Percentiles rank a stretch among this genome's conserved stretches.
Evolutionary conservation across 1,284 basidiomycete genomes (phyloP).

Genomic region (Xanthoconium separans): DNA sequence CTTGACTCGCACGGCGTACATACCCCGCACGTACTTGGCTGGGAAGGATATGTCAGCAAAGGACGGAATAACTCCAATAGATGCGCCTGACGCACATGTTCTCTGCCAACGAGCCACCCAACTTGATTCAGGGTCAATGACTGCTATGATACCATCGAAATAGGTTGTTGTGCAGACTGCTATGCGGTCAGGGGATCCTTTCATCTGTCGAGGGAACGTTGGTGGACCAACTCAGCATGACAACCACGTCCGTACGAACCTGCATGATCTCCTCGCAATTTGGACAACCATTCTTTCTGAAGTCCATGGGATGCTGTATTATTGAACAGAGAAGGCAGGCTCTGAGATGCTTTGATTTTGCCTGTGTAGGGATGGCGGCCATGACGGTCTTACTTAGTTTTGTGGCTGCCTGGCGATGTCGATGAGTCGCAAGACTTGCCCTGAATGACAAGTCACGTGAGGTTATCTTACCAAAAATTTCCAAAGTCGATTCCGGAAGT

Average conservation of each 20-base stretch:
- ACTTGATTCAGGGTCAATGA: slow-evolving; percentile 85
- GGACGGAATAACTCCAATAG: slow-evolving; percentile 3
- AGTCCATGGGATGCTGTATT: slow-evolving; percentile 83
- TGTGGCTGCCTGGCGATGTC: too few species aligned
- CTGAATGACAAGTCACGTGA: slow-evolving; percentile 31
- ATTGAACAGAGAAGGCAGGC: slow-evolving; percentile 94
- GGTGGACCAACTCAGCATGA: not conserved
- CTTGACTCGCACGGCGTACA: slow-evolving; percentile 87
- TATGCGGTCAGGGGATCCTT: slow-evolving; percentile 83
- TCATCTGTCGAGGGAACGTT: slow-evolving; percentile 61
- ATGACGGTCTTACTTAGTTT: slow-evolving; percentile 10
- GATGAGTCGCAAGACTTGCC: slow-evolving; percentile 30
- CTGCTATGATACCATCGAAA: slow-evolving; percentile 91
- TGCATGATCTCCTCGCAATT: slow-evolving; percentile 97
- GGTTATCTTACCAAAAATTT: slow-evolving; percentile 23
- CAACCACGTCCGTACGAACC: slow-evolving; percentile 42
- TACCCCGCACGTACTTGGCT: slow-evolving; percentile 85
- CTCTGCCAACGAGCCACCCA: slow-evolving; percentile 97
- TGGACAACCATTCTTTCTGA: slow-evolving; percentile 85
- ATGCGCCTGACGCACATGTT: slow-evolving; percentile 58
- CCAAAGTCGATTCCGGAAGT: slow-evolving; percentile 4
- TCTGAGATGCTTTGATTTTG: slow-evolving; percentile 72
- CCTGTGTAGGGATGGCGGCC: slow-evolving; percentile 56
- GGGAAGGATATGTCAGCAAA: slow-evolving; percentile 5
- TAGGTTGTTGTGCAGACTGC: slow-evolving; percentile 89